Evolutionary conservation across 2,329 filamentous ascomycete genomes (phyloP), one percentile per base, ranked within the genome.

Genomic region (Fusarium tupiense): DNA sequence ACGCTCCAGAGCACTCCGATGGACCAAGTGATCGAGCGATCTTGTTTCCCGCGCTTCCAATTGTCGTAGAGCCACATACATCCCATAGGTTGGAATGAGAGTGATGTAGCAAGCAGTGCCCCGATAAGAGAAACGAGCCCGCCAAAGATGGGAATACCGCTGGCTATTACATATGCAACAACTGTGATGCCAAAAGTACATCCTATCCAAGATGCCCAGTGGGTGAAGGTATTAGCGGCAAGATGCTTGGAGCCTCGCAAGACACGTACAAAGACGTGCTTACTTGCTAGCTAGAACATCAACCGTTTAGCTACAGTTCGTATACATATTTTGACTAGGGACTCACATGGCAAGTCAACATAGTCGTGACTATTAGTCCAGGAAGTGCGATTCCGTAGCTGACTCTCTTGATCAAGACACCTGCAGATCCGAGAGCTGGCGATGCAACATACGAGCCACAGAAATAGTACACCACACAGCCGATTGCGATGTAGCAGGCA

Each of bases 401-500:
- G 22, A 86, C 76, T 71, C 83, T 85, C 78, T 86, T 86, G 56
- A 85, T 78, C 5, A 75, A 58, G 0, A 53, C 16, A 2, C 85
- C 85, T 2, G 84, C 85, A 29, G 83, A 85, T 2, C 85, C 85
- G 2, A 87, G 80, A 6, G 85, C 84, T 0, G 85, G 86, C 0
- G 84, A 85, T 0, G 85, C 82, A 10, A 87, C 84, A 65, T 83
- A 86, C 0, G 83, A 84, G 1, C 86, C 85, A 68, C 84, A 86
- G 61, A 79, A 86, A 61, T 82, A 83, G 76, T 87, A 87, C 3
- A 87, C 81, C 0, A 86, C 83, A 3, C 80, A 72, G 11, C 78
- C 78, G 9, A 84, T 78, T 3, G 77, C 63, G 8, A 79, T 62
- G 33, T 83, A 83, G 7, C 78, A 81, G 12, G 80, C 57, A 16